Base-by-base conservation (phyloP, 495 filamentous ascomycete genomes). In the Lindgomyces ingoldianus region DNA sequence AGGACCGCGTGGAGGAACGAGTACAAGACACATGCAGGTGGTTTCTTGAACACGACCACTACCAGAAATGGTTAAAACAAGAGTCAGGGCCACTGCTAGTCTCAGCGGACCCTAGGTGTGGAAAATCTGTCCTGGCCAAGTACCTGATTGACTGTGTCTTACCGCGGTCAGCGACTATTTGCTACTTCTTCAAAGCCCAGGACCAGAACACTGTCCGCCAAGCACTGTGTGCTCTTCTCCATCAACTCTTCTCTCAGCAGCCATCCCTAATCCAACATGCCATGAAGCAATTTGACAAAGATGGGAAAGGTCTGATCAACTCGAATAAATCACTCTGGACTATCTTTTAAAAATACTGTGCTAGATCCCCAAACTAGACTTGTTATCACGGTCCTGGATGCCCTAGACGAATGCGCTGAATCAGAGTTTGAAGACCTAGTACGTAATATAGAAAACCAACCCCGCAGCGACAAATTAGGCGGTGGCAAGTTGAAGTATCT, bases 101-200 rank as follows among this genome's bases (percentile, higher is more conserved):
- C 14, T 52, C 62, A 22, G 62, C 62, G n/a, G 62, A 60, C 27
- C 62, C 62, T 29, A 57, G 62, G 16, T 65, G 62, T 54, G 62
- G 62, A 54, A 65, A 65, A 53, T 65, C 62, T 4, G 62, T 60
- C 19, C 42, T 65, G 18, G 30, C 56, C 24, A 60, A 51, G 47
- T 45, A 42, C 33, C 24, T 65, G 14, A 46, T 60, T 22, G 62
- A 65, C 36, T 4, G 54, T 18, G 33, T 22, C 41, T 46, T 62
- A 22, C 47, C 59, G 26, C 29, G 33, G 16, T 22, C 27, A 3
- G 30, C 29, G 3, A 62, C 59, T 0, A 53, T 54, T 42, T 62
- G 59, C 36, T 62, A 62, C 59, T 62, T 62, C 49, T 62, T 62
- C 59, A 62, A 62, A 44, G 59, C 42, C 21, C 29, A 62, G 42